Evolutionary conservation across 306 rosid species (phyloP), one percentile per base, ranked within the genome.

Genomic region (Fragaria nilgerrensis): DNA sequence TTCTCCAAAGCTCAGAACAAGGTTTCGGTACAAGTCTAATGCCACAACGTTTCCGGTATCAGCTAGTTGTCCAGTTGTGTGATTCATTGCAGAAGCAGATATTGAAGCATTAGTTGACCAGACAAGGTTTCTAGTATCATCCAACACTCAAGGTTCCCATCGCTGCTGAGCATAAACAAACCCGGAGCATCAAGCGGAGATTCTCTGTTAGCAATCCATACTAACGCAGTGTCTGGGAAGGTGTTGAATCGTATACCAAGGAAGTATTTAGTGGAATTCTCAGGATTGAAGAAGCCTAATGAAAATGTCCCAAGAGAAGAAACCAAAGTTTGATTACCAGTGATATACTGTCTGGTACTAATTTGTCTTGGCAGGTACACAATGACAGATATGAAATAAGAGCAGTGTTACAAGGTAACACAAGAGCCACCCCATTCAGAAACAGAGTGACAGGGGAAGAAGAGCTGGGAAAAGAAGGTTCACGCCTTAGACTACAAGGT

Each of bases 131-230:
- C 47, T 43, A 43, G 47, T 43, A 1, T 43, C 3, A 43, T 43
- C 75, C 44, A 72, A 50, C 48, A 78, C 74, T 0, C 66, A 22
- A 83, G 75, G 52, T 83, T 83, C 12, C 81, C 81, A 13, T 78
- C 73, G 4, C 14, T 10, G 47, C 73, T 2, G 39, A 79, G 37
- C 4, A 34, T 74, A 17, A 79, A 75, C 29, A 63, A 37, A 17
- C 86, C 86, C 0, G 80, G 61, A 11, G 41, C n/a, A 71, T 85
- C 86, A 5, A 89, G 72, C 1, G 89, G 89, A 39, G 0, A 53
- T 65, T 85, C 83, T 80, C 89, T 87, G 78, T 90, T 92, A 16
- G 96, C 96, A 58, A 92, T 86, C 97, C 97, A 87, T 23, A 92
- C 87, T 19, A 10, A 9, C 2, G 49, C 12, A 0, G 13, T 52